These are phyloP conservation scores for Brassica juncea DNA, from an alignment of 345 rosid species.

Conservation along the genomic window DNA sequence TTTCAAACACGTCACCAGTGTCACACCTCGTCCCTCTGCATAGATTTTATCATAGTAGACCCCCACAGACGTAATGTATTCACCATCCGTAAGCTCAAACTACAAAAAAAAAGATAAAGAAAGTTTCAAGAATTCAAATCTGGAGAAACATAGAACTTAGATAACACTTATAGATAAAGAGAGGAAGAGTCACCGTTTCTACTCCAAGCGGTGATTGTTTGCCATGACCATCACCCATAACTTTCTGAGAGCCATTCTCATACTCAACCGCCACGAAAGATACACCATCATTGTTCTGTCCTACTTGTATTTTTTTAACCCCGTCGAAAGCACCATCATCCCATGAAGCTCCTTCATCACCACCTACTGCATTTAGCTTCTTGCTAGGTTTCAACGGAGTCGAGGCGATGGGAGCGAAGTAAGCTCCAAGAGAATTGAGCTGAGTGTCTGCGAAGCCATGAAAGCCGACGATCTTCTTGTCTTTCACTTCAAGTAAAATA, in stretches of 20 bases:
- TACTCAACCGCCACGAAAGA: constrained; percentile 15
- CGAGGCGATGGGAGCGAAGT: constrained; percentile 12
- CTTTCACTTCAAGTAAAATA: constrained; percentile 25
- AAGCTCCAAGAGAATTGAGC: constrained; percentile 36
- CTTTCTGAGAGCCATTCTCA: constrained; percentile 9
- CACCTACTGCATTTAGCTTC: background rate
- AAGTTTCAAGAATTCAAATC: background rate
- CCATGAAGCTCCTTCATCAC: constrained; percentile 1
- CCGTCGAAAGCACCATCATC: constrained; percentile 11
- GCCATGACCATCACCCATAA: background rate
- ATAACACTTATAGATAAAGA: background rate
- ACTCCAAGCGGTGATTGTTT: background rate
- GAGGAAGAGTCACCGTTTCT: background rate
- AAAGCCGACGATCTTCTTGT: constrained; percentile 36
- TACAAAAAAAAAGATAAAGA: background rate
- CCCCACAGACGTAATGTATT: background rate
- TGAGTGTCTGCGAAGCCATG: constrained; percentile 21
- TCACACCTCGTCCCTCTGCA: background rate
- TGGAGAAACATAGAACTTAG: background rate
- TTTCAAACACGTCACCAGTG: background rate
- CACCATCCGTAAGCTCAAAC: constrained; percentile 4
- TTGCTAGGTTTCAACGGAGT: background rate
- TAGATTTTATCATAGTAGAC: background rate
- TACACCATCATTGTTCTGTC: background rate
- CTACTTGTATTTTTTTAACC: background rate